A percentile compares a stretch with the other conserved stretches of the same genome.
These are phyloP conservation scores for Arthrobotrys iridis DNA, from an alignment of 2,329 filamentous ascomycete species.

Conservation along the genomic window DNA sequence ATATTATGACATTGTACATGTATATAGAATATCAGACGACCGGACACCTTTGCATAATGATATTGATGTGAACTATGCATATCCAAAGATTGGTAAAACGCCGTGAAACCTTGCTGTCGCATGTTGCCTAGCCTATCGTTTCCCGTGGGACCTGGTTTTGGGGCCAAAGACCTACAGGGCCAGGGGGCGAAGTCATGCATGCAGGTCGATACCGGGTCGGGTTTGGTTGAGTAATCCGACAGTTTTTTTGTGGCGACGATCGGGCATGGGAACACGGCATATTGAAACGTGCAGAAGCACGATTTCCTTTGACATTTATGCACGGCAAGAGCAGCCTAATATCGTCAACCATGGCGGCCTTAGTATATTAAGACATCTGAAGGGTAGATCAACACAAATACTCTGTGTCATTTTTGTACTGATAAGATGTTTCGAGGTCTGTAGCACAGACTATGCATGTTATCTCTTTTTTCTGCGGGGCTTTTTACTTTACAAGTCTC, in stretches of 20 bases:
- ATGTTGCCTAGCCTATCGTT: background rate
- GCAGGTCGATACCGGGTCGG: slow-evolving; percentile 9
- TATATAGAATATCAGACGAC: slow-evolving; percentile 11
- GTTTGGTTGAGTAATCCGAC: background rate
- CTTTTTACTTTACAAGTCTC: too few relatives aligned
- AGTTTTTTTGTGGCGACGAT: background rate
- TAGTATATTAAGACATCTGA: too few relatives aligned
- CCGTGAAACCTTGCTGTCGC: slow-evolving; percentile 7
- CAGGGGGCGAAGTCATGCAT: slow-evolving; percentile 6
- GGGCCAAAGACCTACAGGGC: background rate
- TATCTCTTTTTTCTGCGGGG: too few relatives aligned
- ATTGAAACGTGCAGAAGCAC: slow-evolving; percentile 8
- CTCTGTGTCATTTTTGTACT: too few relatives aligned
- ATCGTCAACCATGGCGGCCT: too few relatives aligned
- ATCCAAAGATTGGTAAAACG: slow-evolving; percentile 5
- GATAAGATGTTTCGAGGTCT: too few relatives aligned
- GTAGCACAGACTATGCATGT: too few relatives aligned
- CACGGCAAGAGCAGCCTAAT: slow-evolving; percentile 11
- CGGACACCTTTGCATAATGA: background rate
- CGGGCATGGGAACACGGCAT: background rate
- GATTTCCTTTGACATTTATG: slow-evolving; percentile 16
- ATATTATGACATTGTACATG: background rate
- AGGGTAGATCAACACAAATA: background rate
- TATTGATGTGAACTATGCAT: slow-evolving; percentile 7
- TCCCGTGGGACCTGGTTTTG: background rate